Base-by-base conservation (phyloP, 2,329 filamentous ascomycete species). In the Penicillium sp. region DNA sequence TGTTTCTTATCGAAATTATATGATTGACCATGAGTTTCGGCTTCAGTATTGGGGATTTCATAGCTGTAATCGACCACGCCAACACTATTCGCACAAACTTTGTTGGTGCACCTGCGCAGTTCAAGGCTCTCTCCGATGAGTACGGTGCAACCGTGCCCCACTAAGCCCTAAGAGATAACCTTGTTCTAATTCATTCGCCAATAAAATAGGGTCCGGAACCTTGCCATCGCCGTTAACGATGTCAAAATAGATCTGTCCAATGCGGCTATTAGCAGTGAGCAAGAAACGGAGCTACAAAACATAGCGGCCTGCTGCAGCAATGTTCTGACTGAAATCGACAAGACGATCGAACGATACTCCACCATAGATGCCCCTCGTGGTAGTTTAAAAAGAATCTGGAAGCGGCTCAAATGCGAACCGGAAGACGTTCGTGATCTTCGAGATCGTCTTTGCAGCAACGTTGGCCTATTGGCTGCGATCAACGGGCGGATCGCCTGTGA, bases 11-110 rank as follows among this genome's bases (percentile, higher is more conserved):
- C n/a, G n/a, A n/a, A n/a, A n/a, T n/a, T n/a, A n/a, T n/a, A n/a
- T n/a, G n/a, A n/a, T 30, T 30, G 26, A 30, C 47, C 40, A 72
- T 70, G 71, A 69, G 65, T 47, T 71, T 74, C 52, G 70, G 69
- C 9, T 71, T 69, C 59, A 62, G 70, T 7, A 60, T 69, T 14
- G 70, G 68, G 5, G 72, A 73, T 50, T 65, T 64, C 33, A 56
- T 63, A 30, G 43, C 53, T 18, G 54, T 58, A 5, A 30, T 64
- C 38, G 42, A 56, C 52, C 59, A 62, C 40, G 60, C 59, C 20
- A 60, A 62, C 16, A 51, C 56, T 30, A 50, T 63, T 47, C 60
- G 59, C 14, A 60, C 55, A 46, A 50, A 58, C 16, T 64, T 63
- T 46, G 52, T 60, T 20, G 30, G 56, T 50, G 60, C 60, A 3